Base-by-base conservation (phyloP, 1,284 basidiomycete genomes). In the Paramarasmius palmivorus region DNA sequence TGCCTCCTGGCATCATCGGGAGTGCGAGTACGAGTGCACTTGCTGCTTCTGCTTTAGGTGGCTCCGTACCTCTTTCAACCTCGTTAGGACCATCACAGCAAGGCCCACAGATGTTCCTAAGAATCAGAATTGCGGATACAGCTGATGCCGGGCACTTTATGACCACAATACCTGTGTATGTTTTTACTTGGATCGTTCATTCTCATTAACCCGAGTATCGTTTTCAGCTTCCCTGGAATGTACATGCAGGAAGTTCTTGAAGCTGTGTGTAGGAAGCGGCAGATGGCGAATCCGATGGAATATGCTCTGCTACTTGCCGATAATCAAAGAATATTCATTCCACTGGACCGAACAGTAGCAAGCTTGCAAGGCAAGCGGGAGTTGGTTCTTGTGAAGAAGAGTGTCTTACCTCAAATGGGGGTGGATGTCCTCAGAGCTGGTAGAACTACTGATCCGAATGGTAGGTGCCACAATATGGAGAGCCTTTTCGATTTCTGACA, bases 241-340 rank as follows among this genome's bases (percentile, higher is more conserved):
- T 99, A 98, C 70, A 89, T 98, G 79, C 92, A 94, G 53, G 95
- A 99, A 69, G 92, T 95, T 1, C 82, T 98, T 36, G 95, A 98
- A 61, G 76, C 85, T 20, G 84, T 95, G 2, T 93, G 91, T 65
- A 78, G 82, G 49, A 89, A 86, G 66, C 83, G 88, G 35, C 86
- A 88, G 57, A 74, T 92, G 17, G 76, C 77, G 35, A 82, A 90
- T 60, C 79, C 90, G 1, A 88, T 88, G 52, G 90, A 95, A 56
- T 96, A 93, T 73, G 92, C 91, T 0, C 78, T 97, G 2, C 78
- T 95, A 50, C 77, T 94, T 15, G 84, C 83, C 8, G 87, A 93
- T 60, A 77, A 83, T 6, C 29, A 32, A 61, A 88, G 84, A 50
- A 88, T 98, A 49, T 78, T 97, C 36, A 88, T 98, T 22, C 95